Conservation (phyloP, 805 yeast species). For the Nakazawaea ambrosiae region DNA sequence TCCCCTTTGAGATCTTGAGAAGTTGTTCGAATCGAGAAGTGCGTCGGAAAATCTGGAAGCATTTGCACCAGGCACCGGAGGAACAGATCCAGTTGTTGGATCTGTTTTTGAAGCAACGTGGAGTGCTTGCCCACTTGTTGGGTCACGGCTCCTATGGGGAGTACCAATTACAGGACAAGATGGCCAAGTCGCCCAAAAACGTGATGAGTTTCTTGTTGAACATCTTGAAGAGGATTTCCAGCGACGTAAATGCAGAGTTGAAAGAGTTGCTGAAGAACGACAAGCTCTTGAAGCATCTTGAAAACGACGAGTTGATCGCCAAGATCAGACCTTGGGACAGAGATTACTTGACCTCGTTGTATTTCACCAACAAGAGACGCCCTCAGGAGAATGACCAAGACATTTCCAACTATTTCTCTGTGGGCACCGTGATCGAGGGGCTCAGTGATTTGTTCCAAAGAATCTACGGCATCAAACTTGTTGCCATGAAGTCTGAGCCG, state of each 20-base stretch:
- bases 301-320: slow-evolving; percentile 34
- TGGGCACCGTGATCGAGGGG: slow-evolving; percentile 84
- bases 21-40: slow-evolving; percentile 47
- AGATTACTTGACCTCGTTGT: slow-evolving; percentile 42
- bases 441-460: slow-evolving; percentile 60
- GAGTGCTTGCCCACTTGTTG: slow-evolving; percentile 63
- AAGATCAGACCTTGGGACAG: slow-evolving; percentile 87
- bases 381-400: slow-evolving; percentile 31
- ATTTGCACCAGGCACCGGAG: slow-evolving; percentile 57
- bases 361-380: slow-evolving; percentile 23
- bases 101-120: slow-evolving; percentile 56
- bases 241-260: slow-evolving; percentile 56
- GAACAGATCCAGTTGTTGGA: slow-evolving; percentile 57
- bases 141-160: slow-evolving; percentile 66
- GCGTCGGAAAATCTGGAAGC: slow-evolving; percentile 68
- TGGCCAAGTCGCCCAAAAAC: slow-evolving; percentile 77
- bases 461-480: slow-evolving; percentile 72
- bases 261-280: slow-evolving; percentile 33
- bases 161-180: slow-evolving; percentile 80
- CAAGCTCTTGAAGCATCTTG: slow-evolving; percentile 15
- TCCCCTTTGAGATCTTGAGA: slow-evolving; percentile 60
- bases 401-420: slow-evolving; percentile 67
- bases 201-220: slow-evolving; percentile 64
- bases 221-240: slow-evolving; percentile 43
- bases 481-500: slow-evolving; percentile 49